Evolutionary conservation across 768 basidiomycete genomes (phyloP).

Genomic region (Kwoniella botswanensis): DNA sequence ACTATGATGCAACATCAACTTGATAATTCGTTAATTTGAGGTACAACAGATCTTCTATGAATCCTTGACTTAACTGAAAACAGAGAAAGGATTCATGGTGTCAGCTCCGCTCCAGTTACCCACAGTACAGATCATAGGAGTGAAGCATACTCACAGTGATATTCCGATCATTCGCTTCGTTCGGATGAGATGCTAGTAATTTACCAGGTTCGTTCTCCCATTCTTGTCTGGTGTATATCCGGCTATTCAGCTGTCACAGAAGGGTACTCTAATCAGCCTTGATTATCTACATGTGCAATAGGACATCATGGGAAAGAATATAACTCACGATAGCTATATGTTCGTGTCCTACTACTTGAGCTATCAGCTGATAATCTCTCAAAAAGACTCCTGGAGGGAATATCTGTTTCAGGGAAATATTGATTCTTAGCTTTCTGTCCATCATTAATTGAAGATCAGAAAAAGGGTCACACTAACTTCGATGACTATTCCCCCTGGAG

Average conservation of each 20-base stretch:
- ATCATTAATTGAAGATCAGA: no score
- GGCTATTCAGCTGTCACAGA: neutral
- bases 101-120: neutral
- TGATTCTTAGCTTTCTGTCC: no score
- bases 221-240: slow-evolving; percentile 3
- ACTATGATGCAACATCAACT: neutral
- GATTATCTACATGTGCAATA: neutral
- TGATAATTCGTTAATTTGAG: neutral
- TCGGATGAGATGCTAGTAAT: neutral
- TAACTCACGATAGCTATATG: slow-evolving; percentile 31
- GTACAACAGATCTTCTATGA: neutral
- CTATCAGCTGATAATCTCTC: slow-evolving; percentile 33
- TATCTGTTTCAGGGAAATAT: neutral
- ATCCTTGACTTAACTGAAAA: neutral
- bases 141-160: neutral
- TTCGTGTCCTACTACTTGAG: slow-evolving; percentile 30
- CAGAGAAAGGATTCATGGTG: neutral
- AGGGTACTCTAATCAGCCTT: neutral
- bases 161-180: slow-evolving; percentile 8
- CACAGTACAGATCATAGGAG: no score
- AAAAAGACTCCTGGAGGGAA: slow-evolving; percentile 21
- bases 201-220: slow-evolving; percentile 12
- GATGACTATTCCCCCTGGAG: slow-evolving; percentile 30
- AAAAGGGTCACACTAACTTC: slow-evolving; percentile 23
- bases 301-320: no score